Base-by-base conservation (phyloP, 805 yeast genomes). In the Ogataea neopini region DNA sequence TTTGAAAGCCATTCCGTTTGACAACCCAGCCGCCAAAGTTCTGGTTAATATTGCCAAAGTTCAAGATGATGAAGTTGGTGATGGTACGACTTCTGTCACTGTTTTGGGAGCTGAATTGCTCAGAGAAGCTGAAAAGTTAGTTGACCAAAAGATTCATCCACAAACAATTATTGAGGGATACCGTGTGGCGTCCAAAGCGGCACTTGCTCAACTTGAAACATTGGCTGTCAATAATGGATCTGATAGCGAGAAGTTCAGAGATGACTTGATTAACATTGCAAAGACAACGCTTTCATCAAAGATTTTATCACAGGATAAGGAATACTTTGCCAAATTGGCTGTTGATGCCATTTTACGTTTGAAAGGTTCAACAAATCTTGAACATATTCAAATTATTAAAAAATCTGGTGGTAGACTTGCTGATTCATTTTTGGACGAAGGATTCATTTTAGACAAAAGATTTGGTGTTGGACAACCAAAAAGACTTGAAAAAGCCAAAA, bases 1-100 rank as follows among this genome's bases (percentile, higher is more conserved):
- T 54, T 73, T 94, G 55, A 90, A 91, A 62, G 79, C 96, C 1
- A 92, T 94, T 59, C 97, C 98, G 13, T 80, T 94, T 56, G 97
- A 91, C 64, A 92, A 94, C 61, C 98, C 98, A 8, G 98, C 98
- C 13, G 99, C 99, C 19, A 88, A 88, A 61, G 92, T 92, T 47
- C 74, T 94, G 56, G 99, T 95, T 26, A 96, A 95, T 65, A 86
- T 94, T 47, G 86, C 97, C 42, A 85, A 94, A 67, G 92, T 95
- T 17, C 99, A 94, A 73, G 99, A 94, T 67, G 96, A 95, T 51
- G 97, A 92, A 68, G 96, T 92, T 56, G 98, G 98, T 51, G 98
- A 94, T 64, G 99, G 99, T 57, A 94, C 99, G 35, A 92, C 99
- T 0, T 86, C 96, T 20, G 99, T 95, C 26, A 90, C 97, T 0